phyloP scores from a whole-genome alignment of 2,329 filamentous ascomycete genomes.

The Neonectria hederae region DNA sequence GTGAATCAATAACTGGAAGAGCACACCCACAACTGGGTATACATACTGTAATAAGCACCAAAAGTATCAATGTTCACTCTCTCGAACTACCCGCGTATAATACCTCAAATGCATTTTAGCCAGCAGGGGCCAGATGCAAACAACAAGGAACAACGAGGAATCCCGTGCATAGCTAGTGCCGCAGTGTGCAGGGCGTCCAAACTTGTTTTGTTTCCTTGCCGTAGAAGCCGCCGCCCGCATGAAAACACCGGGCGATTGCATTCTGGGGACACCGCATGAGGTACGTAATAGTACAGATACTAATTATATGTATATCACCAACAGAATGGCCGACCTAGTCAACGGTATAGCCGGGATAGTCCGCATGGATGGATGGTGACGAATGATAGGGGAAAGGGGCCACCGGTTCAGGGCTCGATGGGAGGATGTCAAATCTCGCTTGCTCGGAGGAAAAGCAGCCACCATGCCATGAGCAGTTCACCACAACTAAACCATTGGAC shows the following conservation, averaged over 20 bases:
- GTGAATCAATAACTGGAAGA: background rate
- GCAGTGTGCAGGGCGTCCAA: background rate
- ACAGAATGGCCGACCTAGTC: background rate
- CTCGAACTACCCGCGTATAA: background rate
- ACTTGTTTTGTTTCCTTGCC: background rate
- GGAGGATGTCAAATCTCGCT: conserved; percentile 37
- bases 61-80: background rate
- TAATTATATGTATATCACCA: too few relatives aligned
- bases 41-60: too few relatives aligned
- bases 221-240: background rate
- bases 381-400: background rate
- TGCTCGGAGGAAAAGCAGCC: conserved; percentile 31
- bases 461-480: conserved; percentile 14
- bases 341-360: background rate
- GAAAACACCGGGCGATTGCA: background rate
- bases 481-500: background rate
- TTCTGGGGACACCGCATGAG: background rate
- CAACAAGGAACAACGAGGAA: background rate
- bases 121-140: background rate
- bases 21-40: too few relatives aligned
- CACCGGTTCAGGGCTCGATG: conserved; percentile 2
- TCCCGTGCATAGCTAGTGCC: background rate
- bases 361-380: background rate
- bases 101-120: background rate
- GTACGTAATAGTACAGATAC: too few relatives aligned